Evolutionary conservation across 2,329 filamentous ascomycete genomes (phyloP), one percentile per base, ranked within the genome.

Genomic region (Alternaria viburni): DNA sequence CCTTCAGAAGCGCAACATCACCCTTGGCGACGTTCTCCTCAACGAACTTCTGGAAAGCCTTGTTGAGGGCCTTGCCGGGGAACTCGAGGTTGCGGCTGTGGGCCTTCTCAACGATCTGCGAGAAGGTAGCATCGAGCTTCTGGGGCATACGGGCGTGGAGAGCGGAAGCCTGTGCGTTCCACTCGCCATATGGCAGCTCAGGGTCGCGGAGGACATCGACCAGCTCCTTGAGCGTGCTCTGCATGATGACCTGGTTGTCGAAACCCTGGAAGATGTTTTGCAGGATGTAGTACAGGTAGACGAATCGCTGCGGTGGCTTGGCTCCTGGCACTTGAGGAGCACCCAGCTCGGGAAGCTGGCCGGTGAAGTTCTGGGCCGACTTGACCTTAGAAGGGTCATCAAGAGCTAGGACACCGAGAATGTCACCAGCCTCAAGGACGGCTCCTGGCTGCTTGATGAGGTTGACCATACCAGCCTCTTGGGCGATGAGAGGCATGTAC

Each of bases 391-490:
- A 93, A 5, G 96, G 96, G 80, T 99, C 96, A 77, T 99, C 96
- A 36, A 99, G 87, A 66, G 95, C 91, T 25, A 99, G 88, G 68
- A 99, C 97, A 84, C 94, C 96, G n/a, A 99, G 89, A 64, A 99
- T 98, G 79, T 99, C 96, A 81, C 96, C 96, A 78, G 96, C 96
- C 81, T 98, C 94, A 51, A 99, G 91, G 17, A 93, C 96, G n/a
- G 96, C 92, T 80, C 96, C 96, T 67, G 96, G 96, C 84, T 98
- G 96, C 88, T 99, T 99, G 86, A 99, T 97, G 75, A 99, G 88
- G 84, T 97, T 96, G 60, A 99, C 95, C 58, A 97, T 88, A 85
- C 96, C 96, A 74, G 97, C 96, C 81, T 99, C 96, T 78, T 94
- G 91, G 3, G 96, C 92, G 65, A 99, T 88, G 59, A 99, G 87